Percentiles rank a stretch among this genome's conserved stretches.
Conservation (phyloP, 1,284 basidiomycete genomes). For the Sporisorium reilianum region DNA sequence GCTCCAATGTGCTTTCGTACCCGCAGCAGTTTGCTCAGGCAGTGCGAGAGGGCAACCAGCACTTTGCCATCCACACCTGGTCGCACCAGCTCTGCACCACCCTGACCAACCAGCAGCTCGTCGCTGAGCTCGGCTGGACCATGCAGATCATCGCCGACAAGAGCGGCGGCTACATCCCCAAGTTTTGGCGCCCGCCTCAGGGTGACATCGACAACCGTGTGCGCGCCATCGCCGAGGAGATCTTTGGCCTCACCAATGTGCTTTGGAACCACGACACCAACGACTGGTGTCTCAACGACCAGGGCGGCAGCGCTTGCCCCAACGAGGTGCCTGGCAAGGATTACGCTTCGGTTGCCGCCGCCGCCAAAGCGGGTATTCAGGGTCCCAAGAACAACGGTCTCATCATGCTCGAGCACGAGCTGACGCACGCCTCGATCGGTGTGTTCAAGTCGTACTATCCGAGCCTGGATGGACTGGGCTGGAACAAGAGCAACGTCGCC, state of each 20-base stretch:
- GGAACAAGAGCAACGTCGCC: slow-evolving; percentile 71
- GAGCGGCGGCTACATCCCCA: slow-evolving; percentile 65
- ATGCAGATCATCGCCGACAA: slow-evolving; percentile 79
- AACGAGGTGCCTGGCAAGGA: slow-evolving; percentile 39
- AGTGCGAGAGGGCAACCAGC: slow-evolving; percentile 80
- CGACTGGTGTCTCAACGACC: slow-evolving; percentile 66
- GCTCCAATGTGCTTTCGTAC: slow-evolving; percentile 84
- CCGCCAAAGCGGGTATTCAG: slow-evolving; percentile 33
- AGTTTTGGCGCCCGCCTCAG: slow-evolving; percentile 70
- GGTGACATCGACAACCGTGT: slow-evolving; percentile 69
- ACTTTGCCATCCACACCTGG: slow-evolving; percentile 72
- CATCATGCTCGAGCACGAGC: slow-evolving; percentile 85
- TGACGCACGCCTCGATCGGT: slow-evolving; percentile 75
- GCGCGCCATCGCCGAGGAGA: slow-evolving; percentile 59
- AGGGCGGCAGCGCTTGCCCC: slow-evolving; percentile 47
- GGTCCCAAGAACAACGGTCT: slow-evolving; percentile 75
- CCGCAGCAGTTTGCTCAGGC: slow-evolving; percentile 79
- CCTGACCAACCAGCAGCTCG: slow-evolving; percentile 85
- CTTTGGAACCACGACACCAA: slow-evolving; percentile 65
- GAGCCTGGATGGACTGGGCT: slow-evolving; percentile 76
- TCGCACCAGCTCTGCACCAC: slow-evolving; percentile 77
- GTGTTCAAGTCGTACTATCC: slow-evolving; percentile 80
- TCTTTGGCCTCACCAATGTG: slow-evolving; percentile 68
- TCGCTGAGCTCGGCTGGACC: slow-evolving; percentile 95
- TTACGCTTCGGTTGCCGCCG: slow-evolving; percentile 35